Evolutionary conservation across 352 stramenopile species (phyloP).

Genomic region (Globisporangium polare): DNA sequence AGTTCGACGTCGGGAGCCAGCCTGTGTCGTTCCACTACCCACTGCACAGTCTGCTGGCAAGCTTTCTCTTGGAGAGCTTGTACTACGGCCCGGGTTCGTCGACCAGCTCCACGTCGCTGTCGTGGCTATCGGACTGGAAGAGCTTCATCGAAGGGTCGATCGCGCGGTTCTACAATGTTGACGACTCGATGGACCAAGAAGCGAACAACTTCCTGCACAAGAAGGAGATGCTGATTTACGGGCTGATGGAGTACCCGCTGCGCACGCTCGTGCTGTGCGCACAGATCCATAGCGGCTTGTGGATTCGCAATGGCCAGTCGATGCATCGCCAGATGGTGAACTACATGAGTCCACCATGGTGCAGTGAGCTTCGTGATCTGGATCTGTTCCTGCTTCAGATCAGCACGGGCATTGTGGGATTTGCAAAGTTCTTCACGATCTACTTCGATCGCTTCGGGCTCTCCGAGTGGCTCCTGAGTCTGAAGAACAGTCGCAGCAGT

Average conservation of each 20-base stretch:
- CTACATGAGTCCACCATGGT: constrained; percentile 73
- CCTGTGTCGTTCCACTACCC: constrained; percentile 90
- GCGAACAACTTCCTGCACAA: constrained; percentile 25
- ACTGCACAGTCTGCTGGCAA: constrained; percentile 80
- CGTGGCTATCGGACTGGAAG: constrained; percentile 51
- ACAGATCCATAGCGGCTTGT: constrained; percentile 74
- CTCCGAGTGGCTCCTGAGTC: constrained; percentile 66
- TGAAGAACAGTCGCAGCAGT: constrained; percentile 43
- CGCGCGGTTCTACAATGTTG: constrained; percentile 19
- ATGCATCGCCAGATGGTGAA: constrained; percentile 82
- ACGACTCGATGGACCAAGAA: constrained; percentile 24
- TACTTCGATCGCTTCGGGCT: constrained; percentile 83
- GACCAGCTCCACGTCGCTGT: constrained; percentile 14
- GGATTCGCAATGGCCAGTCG: constrained; percentile 83
- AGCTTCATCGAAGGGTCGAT: constrained; percentile 49
- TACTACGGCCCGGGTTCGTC: constrained; percentile 42
- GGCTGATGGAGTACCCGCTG: constrained; percentile 75
- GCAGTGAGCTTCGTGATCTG: constrained; percentile 64
- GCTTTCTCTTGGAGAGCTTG: constrained; percentile 75
- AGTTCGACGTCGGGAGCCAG: constrained; percentile 69
- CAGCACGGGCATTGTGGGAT: constrained; percentile 50
- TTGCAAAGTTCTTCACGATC: constrained; percentile 66
- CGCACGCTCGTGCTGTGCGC: constrained; percentile 70
- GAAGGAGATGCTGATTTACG: constrained; percentile 62
- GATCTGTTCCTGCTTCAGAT: constrained; percentile 77